These are phyloP conservation scores for Penicillium sp. DNA, from an alignment of 2,329 filamentous ascomycete species.

Conservation along the genomic window DNA sequence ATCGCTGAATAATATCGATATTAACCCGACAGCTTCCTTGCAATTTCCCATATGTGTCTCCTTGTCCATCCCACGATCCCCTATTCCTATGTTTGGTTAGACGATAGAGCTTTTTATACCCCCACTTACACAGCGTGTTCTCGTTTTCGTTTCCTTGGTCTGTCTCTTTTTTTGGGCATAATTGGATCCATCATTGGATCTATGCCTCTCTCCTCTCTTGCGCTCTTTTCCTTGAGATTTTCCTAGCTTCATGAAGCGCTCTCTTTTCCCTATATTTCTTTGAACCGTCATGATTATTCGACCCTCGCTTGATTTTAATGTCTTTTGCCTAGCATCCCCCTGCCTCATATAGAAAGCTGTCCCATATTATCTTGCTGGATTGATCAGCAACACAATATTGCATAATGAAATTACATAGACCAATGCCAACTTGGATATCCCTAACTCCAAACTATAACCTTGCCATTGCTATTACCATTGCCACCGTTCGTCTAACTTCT, in stretches of 20 bases:
- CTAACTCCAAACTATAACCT: too few relatives aligned
- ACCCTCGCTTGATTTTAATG: slow-evolving; percentile 5
- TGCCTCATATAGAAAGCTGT: slow-evolving; percentile 5
- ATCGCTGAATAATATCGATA: slow-evolving; percentile 4
- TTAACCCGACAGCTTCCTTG: slow-evolving; percentile 14
- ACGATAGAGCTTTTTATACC: slow-evolving; percentile 28
- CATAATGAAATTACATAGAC: slow-evolving; percentile 5
- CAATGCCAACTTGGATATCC: neutral
- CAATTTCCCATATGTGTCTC: slow-evolving; percentile 2
- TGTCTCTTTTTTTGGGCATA: neutral
- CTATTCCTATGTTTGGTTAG: slow-evolving; percentile 15
- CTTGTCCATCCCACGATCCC: slow-evolving; percentile 13
- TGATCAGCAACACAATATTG: slow-evolving; percentile 3
- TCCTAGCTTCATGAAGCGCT: neutral
- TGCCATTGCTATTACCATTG: too few relatives aligned
- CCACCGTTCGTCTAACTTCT: too few relatives aligned
- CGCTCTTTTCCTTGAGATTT: neutral
- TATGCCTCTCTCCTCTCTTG: neutral
- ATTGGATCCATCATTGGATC: neutral
- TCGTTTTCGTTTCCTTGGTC: slow-evolving; percentile 2
- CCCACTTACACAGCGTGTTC: slow-evolving; percentile 15
- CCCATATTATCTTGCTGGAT: slow-evolving; percentile 1
- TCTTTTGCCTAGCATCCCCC: neutral
- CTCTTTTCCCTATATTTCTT: slow-evolving; percentile 8
- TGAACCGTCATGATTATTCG: neutral